phyloP scores from a whole-genome alignment of 139 green algal species.

The Picochlorum sp. region DNA sequence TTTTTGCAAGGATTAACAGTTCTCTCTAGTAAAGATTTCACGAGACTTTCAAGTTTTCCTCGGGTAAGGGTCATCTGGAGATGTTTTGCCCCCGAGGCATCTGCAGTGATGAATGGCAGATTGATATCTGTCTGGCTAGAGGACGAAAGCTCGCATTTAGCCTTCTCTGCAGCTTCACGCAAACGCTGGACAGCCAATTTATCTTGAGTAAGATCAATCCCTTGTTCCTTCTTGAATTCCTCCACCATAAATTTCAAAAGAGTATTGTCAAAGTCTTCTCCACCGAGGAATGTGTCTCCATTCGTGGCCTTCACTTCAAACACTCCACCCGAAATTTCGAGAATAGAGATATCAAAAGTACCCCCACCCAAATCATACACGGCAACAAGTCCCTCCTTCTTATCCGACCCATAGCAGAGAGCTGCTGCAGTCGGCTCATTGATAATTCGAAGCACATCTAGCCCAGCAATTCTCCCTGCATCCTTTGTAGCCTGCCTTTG shows the following conservation, averaged over 20 bases:
- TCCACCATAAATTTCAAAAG: conserved; percentile 50
- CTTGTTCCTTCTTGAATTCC: conserved; percentile 74
- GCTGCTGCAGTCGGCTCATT: conserved; percentile 97
- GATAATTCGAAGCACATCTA: conserved; percentile 96
- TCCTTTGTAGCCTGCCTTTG: conserved; percentile 85
- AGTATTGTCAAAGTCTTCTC: conserved; percentile 98
- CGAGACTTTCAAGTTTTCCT: conserved; percentile 83
- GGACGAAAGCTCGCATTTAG: conserved; percentile 94
- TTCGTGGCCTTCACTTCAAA: conserved; percentile 98
- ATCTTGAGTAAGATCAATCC: conserved; percentile 92
- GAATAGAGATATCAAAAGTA: conserved; percentile 97
- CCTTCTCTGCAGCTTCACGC: conserved; percentile 87
- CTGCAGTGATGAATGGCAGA: conserved; percentile 99
- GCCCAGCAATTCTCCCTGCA: conserved; percentile 72
- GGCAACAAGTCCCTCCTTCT: conserved; percentile 92
- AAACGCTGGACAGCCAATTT: conserved; percentile 92
- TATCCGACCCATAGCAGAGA: conserved; percentile 90
- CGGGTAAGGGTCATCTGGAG: conserved; percentile 23
- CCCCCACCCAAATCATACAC: conserved; percentile 89
- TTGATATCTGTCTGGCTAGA: conserved; percentile 92
- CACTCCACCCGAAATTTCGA: conserved; percentile 94
- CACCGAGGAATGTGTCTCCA: conserved; percentile 97
- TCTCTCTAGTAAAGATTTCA: conserved; percentile 75
- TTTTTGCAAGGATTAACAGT: conserved; percentile 87
- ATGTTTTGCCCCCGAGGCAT: conserved; percentile 54